Evolutionary conservation across 2,329 filamentous ascomycete genomes (phyloP), one percentile per base, ranked within the genome.

Genomic region (Calonectria honghensis): DNA sequence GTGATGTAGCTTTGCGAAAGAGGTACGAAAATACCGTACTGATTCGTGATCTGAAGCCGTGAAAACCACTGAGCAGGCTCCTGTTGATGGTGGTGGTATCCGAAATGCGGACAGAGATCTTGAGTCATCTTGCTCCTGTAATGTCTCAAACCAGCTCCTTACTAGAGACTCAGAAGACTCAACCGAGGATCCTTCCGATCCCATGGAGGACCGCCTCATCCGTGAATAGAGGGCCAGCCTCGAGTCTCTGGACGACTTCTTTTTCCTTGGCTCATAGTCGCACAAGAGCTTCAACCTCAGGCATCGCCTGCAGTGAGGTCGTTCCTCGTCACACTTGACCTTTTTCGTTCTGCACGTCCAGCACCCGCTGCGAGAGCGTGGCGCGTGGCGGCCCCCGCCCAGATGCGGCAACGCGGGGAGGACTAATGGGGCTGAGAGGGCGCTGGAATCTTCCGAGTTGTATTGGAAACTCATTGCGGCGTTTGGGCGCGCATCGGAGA

Each of bases 21-120:
- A 81, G 7, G 84, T 84, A 13, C 84, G 82, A 67, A 84, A 85
- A 68, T 84, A 83, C 18, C 79, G 80, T 16, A 85, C 84, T 3
- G 84, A 82, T 67, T 85, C 83, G 61, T 85, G 82, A 39, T 85
- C 84, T 7, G 79, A 73, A 7, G 77, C 79, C 24, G 76, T 81
- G 14, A 85, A 77, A 20, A 79, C 73, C 14, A 83, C 50, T 16
- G 81, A 79, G 45, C 70, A 63, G 73, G 76, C 48, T 70, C 75
- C 52, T 72, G 72, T 37, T 77, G 73, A 32, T 48, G 73, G 63
- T 6, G 61, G 29, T 9, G 67, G 31, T 16, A 73, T 39, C 18
- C 50, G 27, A 31, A 70, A 65, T 6, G 72, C 20, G 10, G 72
- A 70, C 5, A 70, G 51, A 13, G 54, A 59, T 20, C 35, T 57